phyloP scores from a whole-genome alignment of 805 yeast species.

The Saccharomycopsis fodiens region DNA sequence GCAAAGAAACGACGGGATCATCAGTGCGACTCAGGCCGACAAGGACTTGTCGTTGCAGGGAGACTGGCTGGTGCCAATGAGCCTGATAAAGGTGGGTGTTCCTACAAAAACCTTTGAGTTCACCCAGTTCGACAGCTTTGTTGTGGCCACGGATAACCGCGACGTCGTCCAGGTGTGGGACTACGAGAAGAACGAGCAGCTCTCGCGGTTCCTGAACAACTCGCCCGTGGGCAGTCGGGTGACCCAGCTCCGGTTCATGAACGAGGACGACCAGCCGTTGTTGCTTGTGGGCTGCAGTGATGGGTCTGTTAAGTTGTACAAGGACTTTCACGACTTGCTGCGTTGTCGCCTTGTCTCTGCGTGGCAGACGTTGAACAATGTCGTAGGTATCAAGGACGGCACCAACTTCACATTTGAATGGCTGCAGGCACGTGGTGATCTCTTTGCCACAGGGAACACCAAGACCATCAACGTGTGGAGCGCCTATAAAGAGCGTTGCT shows the following conservation, averaged over 20 bases:
- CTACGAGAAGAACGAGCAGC: slow-evolving; percentile 56
- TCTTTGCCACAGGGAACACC: slow-evolving; percentile 91
- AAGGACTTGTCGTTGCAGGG: slow-evolving; percentile 78
- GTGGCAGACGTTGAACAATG: slow-evolving; percentile 90
- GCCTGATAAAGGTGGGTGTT: slow-evolving; percentile 59
- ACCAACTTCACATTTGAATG: slow-evolving; percentile 86
- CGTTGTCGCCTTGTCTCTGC: slow-evolving; percentile 64
- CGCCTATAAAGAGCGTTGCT: slow-evolving; percentile 85
- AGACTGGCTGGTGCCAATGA: slow-evolving; percentile 66
- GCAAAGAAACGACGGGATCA: slow-evolving; percentile 78
- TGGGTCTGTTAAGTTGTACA: slow-evolving; percentile 85
- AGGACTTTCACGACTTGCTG: slow-evolving; percentile 54
- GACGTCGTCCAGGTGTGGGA: slow-evolving; percentile 84
- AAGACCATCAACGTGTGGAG: slow-evolving; percentile 92
- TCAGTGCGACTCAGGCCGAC: slow-evolving; percentile 85
- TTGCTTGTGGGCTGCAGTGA: slow-evolving; percentile 86
- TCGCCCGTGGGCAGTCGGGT: slow-evolving; percentile 85
- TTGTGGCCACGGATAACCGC: slow-evolving; percentile 75
- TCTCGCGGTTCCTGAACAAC: slow-evolving; percentile 70
- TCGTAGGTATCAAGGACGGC: slow-evolving; percentile 70
- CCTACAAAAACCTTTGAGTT: slow-evolving; percentile 76
- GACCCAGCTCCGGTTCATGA: slow-evolving; percentile 76
- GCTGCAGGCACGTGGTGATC: slow-evolving; percentile 93
- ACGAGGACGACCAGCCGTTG: slow-evolving; percentile 88
- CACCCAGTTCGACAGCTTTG: slow-evolving; percentile 83